A percentile compares a stretch with the other conserved stretches of the same genome.
Evolutionary conservation across 768 basidiomycete genomes (phyloP).

Genomic region (Leccinum aurantiacum): DNA sequence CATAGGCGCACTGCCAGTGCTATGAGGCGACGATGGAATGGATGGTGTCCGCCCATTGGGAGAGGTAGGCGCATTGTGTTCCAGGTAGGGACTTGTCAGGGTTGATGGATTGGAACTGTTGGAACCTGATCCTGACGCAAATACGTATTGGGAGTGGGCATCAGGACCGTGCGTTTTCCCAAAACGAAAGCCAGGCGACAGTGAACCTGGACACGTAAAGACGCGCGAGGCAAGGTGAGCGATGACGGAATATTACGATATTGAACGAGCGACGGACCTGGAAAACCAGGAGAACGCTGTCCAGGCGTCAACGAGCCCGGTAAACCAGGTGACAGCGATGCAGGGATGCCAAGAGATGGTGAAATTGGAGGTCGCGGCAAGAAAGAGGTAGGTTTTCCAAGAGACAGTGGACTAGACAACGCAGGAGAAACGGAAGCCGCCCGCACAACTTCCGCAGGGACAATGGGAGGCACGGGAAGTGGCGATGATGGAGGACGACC

Average conservation of each 20-base stretch:
- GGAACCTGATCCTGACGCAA: slow-evolving; percentile 15
- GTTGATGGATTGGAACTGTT: slow-evolving; percentile 7
- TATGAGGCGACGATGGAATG: slow-evolving; percentile 1
- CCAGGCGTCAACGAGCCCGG: slow-evolving; percentile 23
- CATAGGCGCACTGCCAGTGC: slow-evolving; percentile 8
- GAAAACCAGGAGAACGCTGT: slow-evolving; percentile 23
- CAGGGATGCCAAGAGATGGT: slow-evolving; percentile 12
- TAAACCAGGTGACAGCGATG: slow-evolving; percentile 18
- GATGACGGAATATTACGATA: slow-evolving; percentile 9
- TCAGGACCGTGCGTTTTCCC: neutral
- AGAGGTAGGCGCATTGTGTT: neutral
- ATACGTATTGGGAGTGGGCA: slow-evolving; percentile 19
- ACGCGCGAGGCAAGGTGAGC: neutral
- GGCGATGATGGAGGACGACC: slow-evolving; percentile 18
- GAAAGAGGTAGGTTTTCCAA: slow-evolving; percentile 11
- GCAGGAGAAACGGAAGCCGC: slow-evolving; percentile 15
- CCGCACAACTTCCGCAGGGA: slow-evolving; percentile 3
- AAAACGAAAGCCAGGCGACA: slow-evolving; percentile 25
- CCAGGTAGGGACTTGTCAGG: neutral
- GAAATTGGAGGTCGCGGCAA: slow-evolving; percentile 5
- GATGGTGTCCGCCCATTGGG: slow-evolving; percentile 13
- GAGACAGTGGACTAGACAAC: slow-evolving; percentile 12
- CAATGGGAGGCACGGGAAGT: slow-evolving; percentile 6
- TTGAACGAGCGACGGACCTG: slow-evolving; percentile 21
- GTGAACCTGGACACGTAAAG: slow-evolving; percentile 15